Percentiles rank a stretch among this genome's conserved stretches.
These are phyloP conservation scores for Diaporthe australafricana DNA, from an alignment of 2,329 filamentous ascomycete species.

Conservation along the genomic window DNA sequence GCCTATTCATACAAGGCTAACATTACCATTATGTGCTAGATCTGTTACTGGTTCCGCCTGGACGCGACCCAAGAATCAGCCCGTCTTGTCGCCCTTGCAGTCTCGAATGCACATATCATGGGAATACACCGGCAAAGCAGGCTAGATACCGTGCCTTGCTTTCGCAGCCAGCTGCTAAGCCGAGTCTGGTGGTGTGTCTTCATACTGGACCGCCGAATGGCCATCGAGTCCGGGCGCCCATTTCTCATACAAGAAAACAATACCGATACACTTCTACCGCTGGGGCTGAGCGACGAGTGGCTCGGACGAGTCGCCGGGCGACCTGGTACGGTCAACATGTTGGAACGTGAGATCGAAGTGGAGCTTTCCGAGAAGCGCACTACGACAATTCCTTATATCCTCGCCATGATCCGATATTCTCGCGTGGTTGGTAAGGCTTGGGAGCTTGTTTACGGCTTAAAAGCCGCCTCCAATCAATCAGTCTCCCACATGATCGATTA, in stretches of 20 bases:
- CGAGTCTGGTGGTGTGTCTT: conserved; percentile 34
- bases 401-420: conserved; percentile 26
- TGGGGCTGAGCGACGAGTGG: conserved; percentile 34
- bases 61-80: conserved; percentile 32
- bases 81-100: conserved; percentile 31
- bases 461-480: not conserved
- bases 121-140: conserved; percentile 30
- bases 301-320: not conserved
- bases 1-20: not conserved
- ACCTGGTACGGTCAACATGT: not conserved
- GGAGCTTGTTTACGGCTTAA: conserved; percentile 31
- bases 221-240: conserved; percentile 33
- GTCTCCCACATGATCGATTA: conserved; percentile 33
- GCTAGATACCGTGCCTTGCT: conserved; percentile 19
- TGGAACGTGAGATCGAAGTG: conserved; percentile 1
- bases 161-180: conserved; percentile 26
- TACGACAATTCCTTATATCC: conserved; percentile 26
- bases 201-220: conserved; percentile 31
- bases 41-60: conserved; percentile 25
- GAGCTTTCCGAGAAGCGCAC: not conserved
- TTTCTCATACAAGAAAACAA: conserved; percentile 31
- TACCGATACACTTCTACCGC: conserved; percentile 9
- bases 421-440: conserved; percentile 29
- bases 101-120: conserved; percentile 35
- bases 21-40: not conserved